phyloP scores from a whole-genome alignment of 495 filamentous ascomycete genomes.

The Penicillium longicatenatum region DNA sequence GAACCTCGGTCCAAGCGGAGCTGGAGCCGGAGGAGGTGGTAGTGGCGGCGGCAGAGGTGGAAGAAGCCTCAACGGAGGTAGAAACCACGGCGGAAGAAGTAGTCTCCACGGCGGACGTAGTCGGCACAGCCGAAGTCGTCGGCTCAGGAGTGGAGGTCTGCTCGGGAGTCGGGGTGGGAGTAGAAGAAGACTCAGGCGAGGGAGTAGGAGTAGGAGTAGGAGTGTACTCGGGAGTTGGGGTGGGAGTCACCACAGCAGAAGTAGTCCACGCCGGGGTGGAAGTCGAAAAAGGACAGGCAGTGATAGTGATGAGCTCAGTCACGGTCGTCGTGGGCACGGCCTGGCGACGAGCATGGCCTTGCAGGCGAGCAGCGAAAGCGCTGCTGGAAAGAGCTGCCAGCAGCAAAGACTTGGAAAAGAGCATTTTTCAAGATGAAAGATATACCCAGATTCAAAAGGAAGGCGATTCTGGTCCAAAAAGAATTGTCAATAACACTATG shows the following conservation, averaged over 20 bases:
- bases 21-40: conserved; percentile 9
- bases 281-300: conserved; percentile 12
- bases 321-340: conserved; percentile 13
- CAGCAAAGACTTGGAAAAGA: conserved; percentile 37
- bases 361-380: conserved; percentile 21
- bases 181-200: conserved; percentile 6
- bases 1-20: conserved; percentile 26
- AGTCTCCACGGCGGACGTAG: neutral
- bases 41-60: conserved; percentile 7
- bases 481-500: neutral
- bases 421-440: conserved; percentile 24
- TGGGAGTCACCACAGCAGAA: neutral
- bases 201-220: neutral
- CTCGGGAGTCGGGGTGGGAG: conserved; percentile 1
- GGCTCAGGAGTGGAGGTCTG: conserved; percentile 8
- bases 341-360: conserved; percentile 31
- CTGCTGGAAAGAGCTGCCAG: conserved; percentile 35
- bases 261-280: neutral
- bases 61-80: conserved; percentile 2
- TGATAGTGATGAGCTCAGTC: conserved; percentile 16
- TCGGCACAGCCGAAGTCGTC: neutral
- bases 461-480: neutral
- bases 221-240: conserved; percentile 3
- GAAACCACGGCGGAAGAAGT: conserved; percentile 1
- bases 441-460: neutral